Base-by-base conservation (phyloP, 129 eudicot genomes). In the Gnaphalium uliginosum region DNA sequence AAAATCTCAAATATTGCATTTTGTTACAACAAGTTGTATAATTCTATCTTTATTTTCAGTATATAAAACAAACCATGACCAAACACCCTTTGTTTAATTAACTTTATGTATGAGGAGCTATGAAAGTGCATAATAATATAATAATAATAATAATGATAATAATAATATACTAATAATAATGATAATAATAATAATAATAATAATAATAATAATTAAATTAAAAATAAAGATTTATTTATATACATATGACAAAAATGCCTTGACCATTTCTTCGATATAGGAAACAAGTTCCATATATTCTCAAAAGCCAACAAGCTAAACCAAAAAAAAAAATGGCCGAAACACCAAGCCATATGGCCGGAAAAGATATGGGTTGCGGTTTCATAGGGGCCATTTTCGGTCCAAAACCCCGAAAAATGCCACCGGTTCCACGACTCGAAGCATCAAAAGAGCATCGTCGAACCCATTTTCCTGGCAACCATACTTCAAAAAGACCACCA, bases 351-450 rank as follows among this genome's bases (percentile, higher is more conserved):
- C 79, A 76, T 72, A 8, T 78, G 29, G 81, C 73, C 35, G 76
- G 82, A 21, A 81, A 58, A 71, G 86, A 87, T 19, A 26, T 62
- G 18, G 98, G 96, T 0, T 89, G 96, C 82, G 92, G 96, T 43
- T 76, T 92, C 59, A 71, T 92, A 0, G 93, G 86, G 14, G 75
- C 88, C 0, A 57, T 92, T 19, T 86, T 92, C 53, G 60, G 73
- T 67, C 25, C 60, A 32, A 33, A 71, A 69, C 83, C 73, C 72
- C 61, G 84, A 69, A 75, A 75, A 75, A 29, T 75, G 30, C 69
- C 69, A 2, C 70, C 88, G 27, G 78, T 65, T 15, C 86, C 87
- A 2, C 82, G 86, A 24, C 78, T 71, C 23, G 82, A 82, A 64
- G 78, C 78, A 37, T 81, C 76, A 18, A 85, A 73, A 79, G 83